phyloP scores from a whole-genome alignment of 108 stramenopile genomes.

The Pseudonitzschia delicatissima region DNA sequence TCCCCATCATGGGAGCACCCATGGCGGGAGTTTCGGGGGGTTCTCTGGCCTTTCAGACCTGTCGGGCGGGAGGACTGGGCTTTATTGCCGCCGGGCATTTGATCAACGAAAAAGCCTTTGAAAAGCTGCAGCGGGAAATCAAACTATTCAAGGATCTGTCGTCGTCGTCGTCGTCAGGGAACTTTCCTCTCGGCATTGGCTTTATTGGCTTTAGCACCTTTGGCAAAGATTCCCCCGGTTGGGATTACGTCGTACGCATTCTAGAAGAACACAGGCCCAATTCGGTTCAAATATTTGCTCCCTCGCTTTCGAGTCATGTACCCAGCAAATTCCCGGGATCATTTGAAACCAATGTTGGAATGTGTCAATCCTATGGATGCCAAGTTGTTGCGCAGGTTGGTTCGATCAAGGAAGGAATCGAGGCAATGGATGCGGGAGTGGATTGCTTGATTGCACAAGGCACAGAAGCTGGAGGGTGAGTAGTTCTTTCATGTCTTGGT shows the following conservation, averaged over 20 bases:
- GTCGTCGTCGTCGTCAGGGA: background rate
- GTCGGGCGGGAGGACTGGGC: constrained; percentile 69
- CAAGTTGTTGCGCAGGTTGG: constrained; percentile 74
- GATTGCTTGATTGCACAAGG: constrained; percentile 79
- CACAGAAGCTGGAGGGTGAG: constrained; percentile 61
- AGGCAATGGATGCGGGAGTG: constrained; percentile 51
- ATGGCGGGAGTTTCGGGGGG: constrained; percentile 74
- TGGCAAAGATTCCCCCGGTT: constrained; percentile 30
- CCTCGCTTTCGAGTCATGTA: constrained; percentile 32
- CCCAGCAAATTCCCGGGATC: background rate
- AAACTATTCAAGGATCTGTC: constrained; percentile 34
- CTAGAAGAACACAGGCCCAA: constrained; percentile 48
- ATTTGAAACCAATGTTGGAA: constrained; percentile 37
- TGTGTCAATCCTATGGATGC: constrained; percentile 52
- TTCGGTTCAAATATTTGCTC: constrained; percentile 74
- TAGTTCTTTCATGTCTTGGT: background rate
- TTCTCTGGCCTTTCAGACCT: constrained; percentile 53
- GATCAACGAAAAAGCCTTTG: constrained; percentile 20
- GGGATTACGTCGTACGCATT: constrained; percentile 47
- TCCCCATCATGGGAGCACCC: constrained; percentile 67
- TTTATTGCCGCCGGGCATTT: constrained; percentile 74
- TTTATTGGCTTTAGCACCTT: constrained; percentile 70
- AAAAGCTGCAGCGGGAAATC: constrained; percentile 47
- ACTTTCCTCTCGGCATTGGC: constrained; percentile 51
- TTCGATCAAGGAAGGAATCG: constrained; percentile 48